phyloP scores from a whole-genome alignment of 352 stramenopile genomes.

The Globisporangium heterothallicum region DNA sequence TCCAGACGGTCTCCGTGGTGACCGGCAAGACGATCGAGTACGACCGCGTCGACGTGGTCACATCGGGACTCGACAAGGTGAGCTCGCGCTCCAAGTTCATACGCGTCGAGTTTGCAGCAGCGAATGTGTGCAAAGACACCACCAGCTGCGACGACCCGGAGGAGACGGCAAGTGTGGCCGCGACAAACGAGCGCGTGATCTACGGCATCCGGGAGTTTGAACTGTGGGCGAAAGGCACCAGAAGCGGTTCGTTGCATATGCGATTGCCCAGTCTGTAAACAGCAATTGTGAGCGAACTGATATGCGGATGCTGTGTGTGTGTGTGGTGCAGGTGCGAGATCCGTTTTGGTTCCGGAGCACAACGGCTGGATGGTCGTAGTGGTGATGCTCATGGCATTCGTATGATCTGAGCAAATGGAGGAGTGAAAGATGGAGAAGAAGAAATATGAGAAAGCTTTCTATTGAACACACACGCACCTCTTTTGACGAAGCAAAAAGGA shows the following conservation, averaged over 20 bases:
- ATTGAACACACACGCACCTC: slow-evolving; percentile 34
- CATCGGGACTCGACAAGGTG: slow-evolving; percentile 32
- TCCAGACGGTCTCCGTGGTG: slow-evolving; percentile 50
- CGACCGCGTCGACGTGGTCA: slow-evolving; percentile 67
- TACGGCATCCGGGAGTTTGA: slow-evolving; percentile 81
- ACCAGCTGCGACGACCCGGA: slow-evolving; percentile 35
- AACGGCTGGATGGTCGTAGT: neutral
- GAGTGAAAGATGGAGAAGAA: neutral
- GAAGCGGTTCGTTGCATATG: slow-evolving; percentile 26
- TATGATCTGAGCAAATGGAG: neutral
- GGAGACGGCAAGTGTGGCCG: slow-evolving; percentile 7
- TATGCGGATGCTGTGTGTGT: neutral
- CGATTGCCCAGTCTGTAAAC: no score
- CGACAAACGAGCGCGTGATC: slow-evolving; percentile 52
- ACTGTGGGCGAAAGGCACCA: slow-evolving; percentile 52
- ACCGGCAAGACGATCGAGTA: slow-evolving; percentile 36
- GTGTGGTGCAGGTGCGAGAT: neutral
- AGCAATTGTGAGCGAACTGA: slow-evolving; percentile 4
- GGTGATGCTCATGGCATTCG: neutral
- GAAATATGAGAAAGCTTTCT: slow-evolving; percentile 22
- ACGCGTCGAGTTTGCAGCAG: slow-evolving; percentile 37
- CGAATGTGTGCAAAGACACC: slow-evolving; percentile 43
- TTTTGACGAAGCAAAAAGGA: slow-evolving; percentile 23
- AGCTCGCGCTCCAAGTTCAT: slow-evolving; percentile 49
- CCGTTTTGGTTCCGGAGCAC: no score